Base-by-base conservation (phyloP, 192 early-diverging fungal species). In the Backusella luteola region DNA sequence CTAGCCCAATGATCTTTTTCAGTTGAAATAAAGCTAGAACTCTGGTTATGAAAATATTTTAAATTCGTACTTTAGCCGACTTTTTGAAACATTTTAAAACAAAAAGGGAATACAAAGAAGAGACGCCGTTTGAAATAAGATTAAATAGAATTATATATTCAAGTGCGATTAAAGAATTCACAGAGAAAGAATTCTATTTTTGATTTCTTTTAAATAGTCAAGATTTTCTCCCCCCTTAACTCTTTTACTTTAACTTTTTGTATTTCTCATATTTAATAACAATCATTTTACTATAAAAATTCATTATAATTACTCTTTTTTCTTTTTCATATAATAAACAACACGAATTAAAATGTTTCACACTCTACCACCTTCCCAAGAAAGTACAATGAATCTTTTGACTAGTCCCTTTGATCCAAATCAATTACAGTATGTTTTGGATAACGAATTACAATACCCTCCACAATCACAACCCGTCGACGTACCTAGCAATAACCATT, bases 341-440 rank as follows among this genome's bases (percentile, higher is more conserved):
- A 29, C 11, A 63, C 11, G 0, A 63, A 12, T 63, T 21, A 63
- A 14, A 63, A 63, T 63, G 56, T 63, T 23, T 29, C 56, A 63
- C 56, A 63, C 21, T 29, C 3, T 63, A 29, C 26, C 56, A 63
- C 3, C 56, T n/a, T 35, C 21, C 21, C 68, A 69, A 39, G 35
- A 69, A 21, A 69, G 35, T 21, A 17, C 68, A 39, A 69, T 69
- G 68, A 69, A 69, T 14, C 68, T 69, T 12, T 69, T 69, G 38
- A 41, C 9, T 5, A 69, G 68, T 12, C 68, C 68, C 7, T 39
- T 41, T 69, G 11, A 69, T 23, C 36, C 68, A 38, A 21, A 23
- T 21, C 36, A 38, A 38, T 23, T 41, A 38, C 68, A 69, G 12
- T 69, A 39, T 36, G 36, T 38, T 69, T 69, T 38, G 21, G 7